Evolutionary conservation across 805 yeast species (phyloP).

Genomic region (Priceomyces fermenticarens): DNA sequence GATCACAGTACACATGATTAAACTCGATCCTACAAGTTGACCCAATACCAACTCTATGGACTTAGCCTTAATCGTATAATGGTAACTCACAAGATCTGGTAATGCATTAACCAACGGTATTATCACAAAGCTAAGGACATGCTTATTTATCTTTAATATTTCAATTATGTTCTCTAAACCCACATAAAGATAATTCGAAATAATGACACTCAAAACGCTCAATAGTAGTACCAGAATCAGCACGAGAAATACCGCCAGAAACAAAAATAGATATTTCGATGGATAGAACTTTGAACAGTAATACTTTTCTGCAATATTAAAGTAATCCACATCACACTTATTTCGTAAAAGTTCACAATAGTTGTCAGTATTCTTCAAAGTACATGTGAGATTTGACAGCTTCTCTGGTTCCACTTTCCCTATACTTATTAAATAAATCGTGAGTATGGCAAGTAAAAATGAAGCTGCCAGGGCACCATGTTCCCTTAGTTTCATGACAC

Average conservation of each 20-base stretch:
- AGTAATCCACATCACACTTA: conserved; percentile 23
- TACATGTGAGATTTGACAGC: not conserved
- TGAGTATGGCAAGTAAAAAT: too few relatives aligned
- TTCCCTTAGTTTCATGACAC: too few relatives aligned
- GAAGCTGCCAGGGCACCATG: too few relatives aligned
- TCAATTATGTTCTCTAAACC: conserved; percentile 27
- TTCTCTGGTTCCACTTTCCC: too few relatives aligned
- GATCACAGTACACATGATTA: conserved; percentile 30
- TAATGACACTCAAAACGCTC: conserved; percentile 27
- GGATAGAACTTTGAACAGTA: conserved; percentile 23
- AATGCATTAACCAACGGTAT: conserved; percentile 36
- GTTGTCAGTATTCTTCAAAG: not conserved
- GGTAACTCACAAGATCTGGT: conserved; percentile 37
- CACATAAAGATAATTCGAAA: conserved; percentile 31
- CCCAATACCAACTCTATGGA: conserved; percentile 35
- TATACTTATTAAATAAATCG: too few relatives aligned
- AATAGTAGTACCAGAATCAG: conserved; percentile 15
- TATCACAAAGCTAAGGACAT: conserved; percentile 29
- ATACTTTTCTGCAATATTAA: conserved; percentile 22
- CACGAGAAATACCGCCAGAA: conserved; percentile 12
- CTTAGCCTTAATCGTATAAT: conserved; percentile 23
- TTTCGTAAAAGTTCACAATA: conserved; percentile 16
- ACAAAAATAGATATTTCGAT: conserved; percentile 8
- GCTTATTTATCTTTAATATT: conserved; percentile 20
- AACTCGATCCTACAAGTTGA: conserved; percentile 34